Evolutionary conservation across 2,329 filamentous ascomycete species (phyloP).

Genomic region (Pezicula radicicola): DNA sequence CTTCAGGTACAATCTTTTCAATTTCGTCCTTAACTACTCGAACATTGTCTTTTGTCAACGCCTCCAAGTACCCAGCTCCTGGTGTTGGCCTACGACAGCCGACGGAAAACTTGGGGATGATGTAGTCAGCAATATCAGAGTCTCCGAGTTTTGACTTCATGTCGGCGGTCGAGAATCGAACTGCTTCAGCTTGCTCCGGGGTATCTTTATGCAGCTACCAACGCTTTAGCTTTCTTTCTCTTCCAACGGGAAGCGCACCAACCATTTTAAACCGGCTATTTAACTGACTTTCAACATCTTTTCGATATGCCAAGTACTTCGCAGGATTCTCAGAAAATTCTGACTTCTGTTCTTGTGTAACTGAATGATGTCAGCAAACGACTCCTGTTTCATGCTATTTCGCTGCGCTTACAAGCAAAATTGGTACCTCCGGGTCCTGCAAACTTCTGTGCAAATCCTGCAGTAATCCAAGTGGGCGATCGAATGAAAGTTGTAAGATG

Average conservation of each 20-base stretch:
- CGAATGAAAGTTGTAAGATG: conserved; percentile 53
- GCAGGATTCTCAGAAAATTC: conserved; percentile 13
- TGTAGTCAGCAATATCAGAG: neutral
- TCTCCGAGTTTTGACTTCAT: neutral
- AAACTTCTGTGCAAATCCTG: conserved; percentile 17
- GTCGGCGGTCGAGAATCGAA: neutral
- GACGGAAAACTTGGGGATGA: neutral
- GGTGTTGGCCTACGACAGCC: conserved; percentile 29
- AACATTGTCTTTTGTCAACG: conserved; percentile 29
- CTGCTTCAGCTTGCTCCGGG: neutral
- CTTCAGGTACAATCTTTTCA: conserved; percentile 23
- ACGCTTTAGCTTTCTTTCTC: neutral
- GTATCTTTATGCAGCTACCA: neutral
- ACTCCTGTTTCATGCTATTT: neutral
- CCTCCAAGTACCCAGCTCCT: conserved; percentile 33
- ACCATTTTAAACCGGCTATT: conserved; percentile 22
- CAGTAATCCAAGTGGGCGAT: conserved; percentile 50
- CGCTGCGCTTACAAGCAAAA: neutral
- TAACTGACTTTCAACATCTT: conserved; percentile 18
- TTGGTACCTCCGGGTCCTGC: conserved; percentile 4
- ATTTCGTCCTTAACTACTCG: conserved; percentile 30
- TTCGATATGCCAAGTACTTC: conserved; percentile 7
- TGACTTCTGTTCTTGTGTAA: neutral
- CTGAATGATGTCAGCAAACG: neutral
- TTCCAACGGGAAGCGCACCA: neutral